These are phyloP conservation scores for Annulohypoxylon stygium DNA, from an alignment of 495 filamentous ascomycete genomes.

Conservation along the genomic window DNA sequence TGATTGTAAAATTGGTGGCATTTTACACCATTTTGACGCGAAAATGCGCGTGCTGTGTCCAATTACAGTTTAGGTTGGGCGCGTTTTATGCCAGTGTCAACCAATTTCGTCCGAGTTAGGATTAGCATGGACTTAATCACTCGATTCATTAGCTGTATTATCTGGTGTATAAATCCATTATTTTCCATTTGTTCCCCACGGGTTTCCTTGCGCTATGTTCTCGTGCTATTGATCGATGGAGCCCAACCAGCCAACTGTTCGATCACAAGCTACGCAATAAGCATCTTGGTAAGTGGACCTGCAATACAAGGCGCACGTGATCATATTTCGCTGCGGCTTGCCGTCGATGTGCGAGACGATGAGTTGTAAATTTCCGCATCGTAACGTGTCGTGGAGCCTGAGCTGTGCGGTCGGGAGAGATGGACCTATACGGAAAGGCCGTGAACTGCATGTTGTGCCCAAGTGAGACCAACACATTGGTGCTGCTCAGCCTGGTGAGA, in stretches of 20 bases:
- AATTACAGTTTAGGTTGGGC: constrained; percentile 11
- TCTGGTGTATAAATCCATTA: constrained; percentile 14
- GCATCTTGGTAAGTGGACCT: neutral
- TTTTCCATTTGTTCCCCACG: neutral
- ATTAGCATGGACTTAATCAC: constrained; percentile 32
- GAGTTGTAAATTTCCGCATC: neutral
- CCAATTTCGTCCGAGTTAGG: constrained; percentile 24
- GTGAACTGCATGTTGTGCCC: neutral
- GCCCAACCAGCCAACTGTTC: neutral
- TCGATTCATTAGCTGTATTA: neutral
- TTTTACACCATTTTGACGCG: constrained; percentile 22
- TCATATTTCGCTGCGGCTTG: neutral
- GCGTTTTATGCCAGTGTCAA: constrained; percentile 26
- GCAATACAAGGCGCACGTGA: neutral
- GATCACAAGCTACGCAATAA: neutral
- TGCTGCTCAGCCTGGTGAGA: neutral
- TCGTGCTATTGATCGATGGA: neutral
- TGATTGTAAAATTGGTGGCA: constrained; percentile 28
- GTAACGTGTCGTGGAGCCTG: neutral
- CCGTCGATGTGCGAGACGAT: neutral
- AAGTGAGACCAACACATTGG: neutral
- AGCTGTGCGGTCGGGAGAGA: neutral
- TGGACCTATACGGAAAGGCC: constrained; percentile 9
- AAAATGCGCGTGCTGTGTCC: constrained; percentile 32
- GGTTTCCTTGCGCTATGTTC: neutral